phyloP scores from a whole-genome alignment of 2,329 filamentous ascomycete genomes.

The Stagonosporopsis cucurbitacearum region DNA sequence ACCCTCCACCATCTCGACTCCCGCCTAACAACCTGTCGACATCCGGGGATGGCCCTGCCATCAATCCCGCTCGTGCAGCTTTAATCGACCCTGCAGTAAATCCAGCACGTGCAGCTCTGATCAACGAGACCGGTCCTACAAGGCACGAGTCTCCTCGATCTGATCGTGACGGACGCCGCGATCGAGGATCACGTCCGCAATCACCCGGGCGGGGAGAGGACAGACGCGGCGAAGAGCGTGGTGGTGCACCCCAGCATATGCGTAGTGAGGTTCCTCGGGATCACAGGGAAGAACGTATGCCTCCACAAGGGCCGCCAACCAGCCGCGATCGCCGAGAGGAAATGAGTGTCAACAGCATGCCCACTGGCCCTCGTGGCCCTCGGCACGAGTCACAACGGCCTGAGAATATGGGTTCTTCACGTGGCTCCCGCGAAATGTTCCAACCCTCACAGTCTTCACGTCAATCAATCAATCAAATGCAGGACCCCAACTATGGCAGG shows the following conservation, averaged over 20 bases:
- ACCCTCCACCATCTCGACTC: conserved; percentile 28
- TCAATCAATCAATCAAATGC: conserved; percentile 43
- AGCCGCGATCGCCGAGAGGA: conserved; percentile 51
- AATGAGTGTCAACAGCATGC: conserved; percentile 48
- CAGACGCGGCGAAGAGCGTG: conserved; percentile 36
- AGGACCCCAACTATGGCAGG: conserved; percentile 58
- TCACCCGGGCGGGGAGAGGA: conserved; percentile 38
- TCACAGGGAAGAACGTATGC: conserved; percentile 42
- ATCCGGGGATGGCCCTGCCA: conserved; percentile 30
- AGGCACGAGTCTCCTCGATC: conserved; percentile 36
- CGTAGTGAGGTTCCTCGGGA: conserved; percentile 37
- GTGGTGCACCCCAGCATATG: conserved; percentile 29
- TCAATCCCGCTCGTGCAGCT: conserved; percentile 55
- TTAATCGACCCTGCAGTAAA: conserved; percentile 50
- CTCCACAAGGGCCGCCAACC: conserved; percentile 28
- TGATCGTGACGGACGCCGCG: conserved; percentile 41
- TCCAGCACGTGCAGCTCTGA: conserved; percentile 53
- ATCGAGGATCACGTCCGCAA: conserved; percentile 38
- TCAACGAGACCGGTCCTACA: conserved; percentile 42
- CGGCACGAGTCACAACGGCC: conserved; percentile 40
- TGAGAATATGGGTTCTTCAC: conserved; percentile 18
- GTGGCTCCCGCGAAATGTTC: conserved; percentile 50
- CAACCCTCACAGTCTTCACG: conserved; percentile 44
- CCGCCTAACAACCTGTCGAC: conserved; percentile 19
- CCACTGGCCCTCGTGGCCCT: conserved; percentile 60